Percentiles rank a stretch among this genome's conserved stretches.
Conservation (phyloP, 257 asterid species). For the Hygrophila difformis region DNA sequence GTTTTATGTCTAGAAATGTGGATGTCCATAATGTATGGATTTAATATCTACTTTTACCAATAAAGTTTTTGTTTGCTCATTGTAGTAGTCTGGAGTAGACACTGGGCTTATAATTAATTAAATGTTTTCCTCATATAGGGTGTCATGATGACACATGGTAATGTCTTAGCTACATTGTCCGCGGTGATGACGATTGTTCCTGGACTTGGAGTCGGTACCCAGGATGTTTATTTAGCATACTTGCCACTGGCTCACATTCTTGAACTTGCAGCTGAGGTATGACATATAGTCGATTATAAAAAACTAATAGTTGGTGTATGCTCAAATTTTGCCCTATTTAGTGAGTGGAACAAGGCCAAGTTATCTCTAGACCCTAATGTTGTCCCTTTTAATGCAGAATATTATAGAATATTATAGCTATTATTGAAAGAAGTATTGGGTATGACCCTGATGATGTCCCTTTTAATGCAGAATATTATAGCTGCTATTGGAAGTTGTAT, state of each 20-base stretch:
- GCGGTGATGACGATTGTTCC: slow-evolving; percentile 93
- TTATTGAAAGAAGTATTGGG: slow-evolving; percentile 1
- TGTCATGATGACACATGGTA: slow-evolving; percentile 97
- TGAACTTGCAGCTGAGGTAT: slow-evolving; percentile 97
- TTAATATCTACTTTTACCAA: neutral
- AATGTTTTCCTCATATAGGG: slow-evolving; percentile 44
- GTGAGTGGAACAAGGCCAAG: too few species aligned
- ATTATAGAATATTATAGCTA: too few species aligned
- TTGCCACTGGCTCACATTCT: slow-evolving; percentile 96
- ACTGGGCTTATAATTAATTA: neutral
- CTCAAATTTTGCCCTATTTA: neutral
- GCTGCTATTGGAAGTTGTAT: slow-evolving; percentile 83
- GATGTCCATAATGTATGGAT: too few species aligned
- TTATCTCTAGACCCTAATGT: neutral
- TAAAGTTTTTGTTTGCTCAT: neutral
- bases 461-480: slow-evolving; percentile 49
- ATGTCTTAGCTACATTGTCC: slow-evolving; percentile 80
- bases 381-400: slow-evolving; percentile 3
- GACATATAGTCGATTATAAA: too few species aligned
- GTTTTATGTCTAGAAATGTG: too few species aligned
- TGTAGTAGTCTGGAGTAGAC: neutral
- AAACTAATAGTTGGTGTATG: too few species aligned
- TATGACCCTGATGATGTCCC: too few species aligned
- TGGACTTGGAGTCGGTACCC: slow-evolving; percentile 60
- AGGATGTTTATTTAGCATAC: slow-evolving; percentile 86